phyloP scores from a whole-genome alignment of 345 rosid species.

The Trapa incisa region DNA sequence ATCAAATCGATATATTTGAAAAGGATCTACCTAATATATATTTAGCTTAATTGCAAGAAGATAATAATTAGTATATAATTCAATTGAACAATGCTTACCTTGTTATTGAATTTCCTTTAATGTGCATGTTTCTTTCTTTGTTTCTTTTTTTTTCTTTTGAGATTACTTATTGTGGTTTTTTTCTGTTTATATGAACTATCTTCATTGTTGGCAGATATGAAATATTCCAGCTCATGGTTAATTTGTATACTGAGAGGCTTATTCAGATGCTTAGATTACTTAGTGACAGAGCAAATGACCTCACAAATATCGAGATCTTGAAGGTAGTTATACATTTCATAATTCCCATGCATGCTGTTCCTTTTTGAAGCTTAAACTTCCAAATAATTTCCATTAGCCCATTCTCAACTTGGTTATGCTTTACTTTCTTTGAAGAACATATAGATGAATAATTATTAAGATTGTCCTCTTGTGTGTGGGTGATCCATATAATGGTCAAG shows the following conservation, averaged over 20 bases:
- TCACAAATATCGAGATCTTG: slow-evolving; percentile 92
- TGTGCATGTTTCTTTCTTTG: neutral
- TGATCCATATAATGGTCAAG: too few relatives aligned
- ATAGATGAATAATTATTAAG: neutral
- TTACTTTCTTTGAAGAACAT: neutral
- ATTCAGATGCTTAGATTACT: slow-evolving; percentile 97
- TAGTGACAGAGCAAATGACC: slow-evolving; percentile 78
- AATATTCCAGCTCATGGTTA: slow-evolving; percentile 98
- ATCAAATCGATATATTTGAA: neutral
- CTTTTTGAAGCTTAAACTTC: neutral
- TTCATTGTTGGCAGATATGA: slow-evolving; percentile 65
- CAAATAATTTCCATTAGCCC: too few relatives aligned
- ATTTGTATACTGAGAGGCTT: slow-evolving; percentile 94
- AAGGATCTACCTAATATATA: neutral
- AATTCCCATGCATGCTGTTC: neutral
- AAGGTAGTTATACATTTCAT: slow-evolving; percentile 37
- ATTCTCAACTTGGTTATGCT: neutral
- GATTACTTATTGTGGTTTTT: neutral
- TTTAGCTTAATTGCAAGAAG: neutral
- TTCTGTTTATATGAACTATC: neutral
- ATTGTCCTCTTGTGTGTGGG: neutral
- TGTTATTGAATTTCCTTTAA: neutral
- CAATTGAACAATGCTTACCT: neutral
- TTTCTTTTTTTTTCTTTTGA: neutral
- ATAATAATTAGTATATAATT: neutral